Conservation (phyloP, 345 rosid genomes). For the Gossypium anomalum region DNA sequence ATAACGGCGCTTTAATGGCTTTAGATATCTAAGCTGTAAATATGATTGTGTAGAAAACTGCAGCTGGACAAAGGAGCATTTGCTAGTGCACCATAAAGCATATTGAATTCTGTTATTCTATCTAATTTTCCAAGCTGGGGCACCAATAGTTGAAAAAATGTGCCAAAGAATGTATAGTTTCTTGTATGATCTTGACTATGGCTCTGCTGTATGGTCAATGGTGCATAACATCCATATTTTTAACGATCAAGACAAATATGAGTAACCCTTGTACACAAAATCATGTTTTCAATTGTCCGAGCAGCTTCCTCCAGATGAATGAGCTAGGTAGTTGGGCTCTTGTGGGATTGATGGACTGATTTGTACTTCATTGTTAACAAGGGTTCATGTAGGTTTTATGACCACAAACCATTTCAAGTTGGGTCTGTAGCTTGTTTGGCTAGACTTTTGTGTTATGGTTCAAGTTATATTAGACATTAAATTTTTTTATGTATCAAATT, state of each 20-base stretch:
- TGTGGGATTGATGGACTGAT: neutral
- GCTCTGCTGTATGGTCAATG: neutral
- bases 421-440: neutral
- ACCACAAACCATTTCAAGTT: neutral
- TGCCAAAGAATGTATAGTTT: neutral
- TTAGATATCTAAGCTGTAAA: neutral
- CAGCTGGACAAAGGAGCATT: conserved; percentile 2
- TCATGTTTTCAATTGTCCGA: neutral
- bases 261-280: neutral
- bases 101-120: neutral
- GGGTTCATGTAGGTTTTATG: neutral
- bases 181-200: conserved; percentile 3
- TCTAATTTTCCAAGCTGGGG: neutral
- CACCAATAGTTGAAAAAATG: neutral
- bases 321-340: neutral
- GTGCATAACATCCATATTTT: neutral
- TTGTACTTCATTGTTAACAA: neutral
- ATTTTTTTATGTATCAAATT: neutral
- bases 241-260: neutral
- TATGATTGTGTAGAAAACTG: neutral
- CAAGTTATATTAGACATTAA: neutral
- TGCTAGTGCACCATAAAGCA: neutral
- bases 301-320: neutral
- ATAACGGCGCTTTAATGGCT: neutral
- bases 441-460: neutral